phyloP scores from a whole-genome alignment of 1,139 yeast species.

The Petasospora fabianii region DNA sequence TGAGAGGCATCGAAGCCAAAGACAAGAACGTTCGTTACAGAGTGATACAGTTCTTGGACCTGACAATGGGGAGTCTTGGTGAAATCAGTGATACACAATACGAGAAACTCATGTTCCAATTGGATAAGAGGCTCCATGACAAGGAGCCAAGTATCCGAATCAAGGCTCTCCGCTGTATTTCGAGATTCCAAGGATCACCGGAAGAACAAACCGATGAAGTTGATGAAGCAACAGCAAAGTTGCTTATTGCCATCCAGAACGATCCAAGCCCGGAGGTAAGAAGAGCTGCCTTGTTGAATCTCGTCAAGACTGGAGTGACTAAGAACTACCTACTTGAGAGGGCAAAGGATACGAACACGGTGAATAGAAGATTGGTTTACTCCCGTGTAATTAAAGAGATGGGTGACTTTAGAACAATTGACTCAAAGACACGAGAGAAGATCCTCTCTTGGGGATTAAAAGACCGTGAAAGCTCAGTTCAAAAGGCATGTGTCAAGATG shows the following conservation, averaged over 20 bases:
- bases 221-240: slow-evolving; percentile 48
- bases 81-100: slow-evolving; percentile 75
- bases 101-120: slow-evolving; percentile 55
- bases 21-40: slow-evolving; percentile 78
- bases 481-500: slow-evolving; percentile 68
- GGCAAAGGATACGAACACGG: slow-evolving; percentile 73
- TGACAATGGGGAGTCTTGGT: slow-evolving; percentile 65
- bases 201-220: slow-evolving; percentile 37
- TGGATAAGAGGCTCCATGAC: slow-evolving; percentile 67
- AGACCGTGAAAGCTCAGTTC: slow-evolving; percentile 77
- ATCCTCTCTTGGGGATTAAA: slow-evolving; percentile 79
- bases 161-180: slow-evolving; percentile 77
- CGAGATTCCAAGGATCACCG: slow-evolving; percentile 64
- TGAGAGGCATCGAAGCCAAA: slow-evolving; percentile 74
- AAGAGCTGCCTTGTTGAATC: slow-evolving; percentile 73
- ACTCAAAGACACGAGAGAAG: slow-evolving; percentile 58
- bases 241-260: slow-evolving; percentile 57
- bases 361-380: slow-evolving; percentile 71
- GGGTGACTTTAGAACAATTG: slow-evolving; percentile 62
- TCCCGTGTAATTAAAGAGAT: slow-evolving; percentile 65
- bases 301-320: slow-evolving; percentile 53
- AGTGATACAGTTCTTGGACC: slow-evolving; percentile 74
- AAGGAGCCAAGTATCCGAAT: slow-evolving; percentile 75
- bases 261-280: slow-evolving; percentile 90
- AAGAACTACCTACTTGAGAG: slow-evolving; percentile 67